Evolutionary conservation across 176 grass and related monocot species (phyloP).

Genomic region (Triticum monococcum): DNA sequence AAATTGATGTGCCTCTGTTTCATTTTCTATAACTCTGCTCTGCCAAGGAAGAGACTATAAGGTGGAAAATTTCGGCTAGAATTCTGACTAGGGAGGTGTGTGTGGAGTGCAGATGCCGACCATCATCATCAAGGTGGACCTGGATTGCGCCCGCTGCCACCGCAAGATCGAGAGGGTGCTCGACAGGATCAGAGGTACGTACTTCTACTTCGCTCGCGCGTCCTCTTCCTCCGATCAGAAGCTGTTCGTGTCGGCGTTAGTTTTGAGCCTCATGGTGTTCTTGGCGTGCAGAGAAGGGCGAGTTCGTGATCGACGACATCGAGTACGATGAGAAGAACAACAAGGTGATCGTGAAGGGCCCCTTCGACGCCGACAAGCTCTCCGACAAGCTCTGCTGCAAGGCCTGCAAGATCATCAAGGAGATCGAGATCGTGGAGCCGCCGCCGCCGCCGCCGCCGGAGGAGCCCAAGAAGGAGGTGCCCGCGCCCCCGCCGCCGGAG

Average conservation of each 20-base stretch:
- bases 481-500: background rate
- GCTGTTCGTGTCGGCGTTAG: background rate
- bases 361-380: conserved; percentile 68
- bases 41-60: background rate
- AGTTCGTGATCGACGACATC: conserved; percentile 65
- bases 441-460: conserved; percentile 34
- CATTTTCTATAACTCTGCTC: background rate
- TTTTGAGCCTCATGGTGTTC: background rate
- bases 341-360: conserved; percentile 59
- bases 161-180: conserved; percentile 68
- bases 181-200: conserved; percentile 65
- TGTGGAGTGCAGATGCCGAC: conserved; percentile 50
- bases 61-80: background rate
- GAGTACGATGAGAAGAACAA: conserved; percentile 77
- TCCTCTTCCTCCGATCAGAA: background rate
- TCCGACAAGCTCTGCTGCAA: conserved; percentile 82
- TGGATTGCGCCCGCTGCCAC: conserved; percentile 56
- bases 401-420: conserved; percentile 89
- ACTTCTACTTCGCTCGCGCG: background rate
- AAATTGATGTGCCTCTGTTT: background rate
- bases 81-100: background rate
- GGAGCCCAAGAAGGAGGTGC: background rate
- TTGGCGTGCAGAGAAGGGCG: conserved; percentile 39
- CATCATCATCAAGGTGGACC: conserved; percentile 73
- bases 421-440: conserved; percentile 64